These are phyloP conservation scores for Trichophyton simii DNA, from an alignment of 2,329 filamentous ascomycete species.

Conservation along the genomic window DNA sequence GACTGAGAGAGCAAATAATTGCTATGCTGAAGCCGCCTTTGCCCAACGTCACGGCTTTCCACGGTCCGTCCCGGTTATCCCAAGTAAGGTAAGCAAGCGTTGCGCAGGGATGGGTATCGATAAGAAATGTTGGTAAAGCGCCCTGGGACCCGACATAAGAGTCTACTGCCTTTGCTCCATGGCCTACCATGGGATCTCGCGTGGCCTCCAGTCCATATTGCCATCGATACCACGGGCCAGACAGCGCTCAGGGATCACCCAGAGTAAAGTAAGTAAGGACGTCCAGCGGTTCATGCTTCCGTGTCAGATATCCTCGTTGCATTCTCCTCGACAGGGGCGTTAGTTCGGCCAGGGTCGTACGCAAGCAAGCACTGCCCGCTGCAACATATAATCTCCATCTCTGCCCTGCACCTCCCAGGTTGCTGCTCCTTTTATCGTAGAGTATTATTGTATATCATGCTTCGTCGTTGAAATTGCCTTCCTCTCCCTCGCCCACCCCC, in stretches of 20 bases:
- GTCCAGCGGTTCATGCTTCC: too few species aligned
- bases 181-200: not conserved
- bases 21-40: not conserved
- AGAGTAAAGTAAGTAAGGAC: not conserved
- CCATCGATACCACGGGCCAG: not conserved
- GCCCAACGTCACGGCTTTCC: not conserved
- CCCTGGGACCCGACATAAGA: not conserved
- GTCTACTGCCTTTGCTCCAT: not conserved
- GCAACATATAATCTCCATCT: too few species aligned
- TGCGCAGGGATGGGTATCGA: not conserved
- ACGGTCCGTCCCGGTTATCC: slow-evolving; percentile 1
- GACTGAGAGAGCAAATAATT: not conserved
- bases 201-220: not conserved
- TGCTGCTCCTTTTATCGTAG: not conserved
- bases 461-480: not conserved
- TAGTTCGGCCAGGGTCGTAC: too few species aligned
- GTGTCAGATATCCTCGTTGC: not conserved
- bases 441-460: too few species aligned
- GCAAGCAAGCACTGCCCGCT: too few species aligned
- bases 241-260: not conserved
- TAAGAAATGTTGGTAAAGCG: not conserved
- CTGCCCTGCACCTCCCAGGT: too few species aligned
- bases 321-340: too few species aligned
- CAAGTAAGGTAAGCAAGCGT: not conserved
- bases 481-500: not conserved